Evolutionary conservation across 2,329 filamentous ascomycete genomes (phyloP).

Genomic region (Aureobasidium subglaciale): DNA sequence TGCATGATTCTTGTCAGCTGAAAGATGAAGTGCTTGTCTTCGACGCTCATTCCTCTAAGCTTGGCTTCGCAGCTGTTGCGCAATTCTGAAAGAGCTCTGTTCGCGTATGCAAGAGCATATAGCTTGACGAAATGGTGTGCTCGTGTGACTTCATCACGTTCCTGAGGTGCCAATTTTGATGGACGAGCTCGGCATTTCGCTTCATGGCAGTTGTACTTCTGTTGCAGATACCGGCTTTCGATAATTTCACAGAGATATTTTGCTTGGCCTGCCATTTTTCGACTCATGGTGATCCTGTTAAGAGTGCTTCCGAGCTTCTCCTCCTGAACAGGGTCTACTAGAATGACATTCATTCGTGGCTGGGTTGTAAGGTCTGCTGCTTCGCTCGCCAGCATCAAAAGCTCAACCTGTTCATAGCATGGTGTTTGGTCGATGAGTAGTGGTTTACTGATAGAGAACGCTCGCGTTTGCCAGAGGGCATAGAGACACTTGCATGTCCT

Average conservation of each 20-base stretch:
- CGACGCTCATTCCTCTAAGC: not conserved
- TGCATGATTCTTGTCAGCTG: slow-evolving; percentile 1
- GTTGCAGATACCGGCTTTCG: slow-evolving; percentile 1
- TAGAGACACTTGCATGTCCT: slow-evolving; percentile 1
- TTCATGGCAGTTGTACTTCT: slow-evolving; percentile 8
- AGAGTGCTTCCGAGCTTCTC: not conserved
- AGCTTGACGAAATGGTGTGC: slow-evolving; percentile 11
- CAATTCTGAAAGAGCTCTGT: not conserved
- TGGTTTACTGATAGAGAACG: not conserved
- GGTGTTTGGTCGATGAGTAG: not conserved
- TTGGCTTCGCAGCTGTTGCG: not conserved
- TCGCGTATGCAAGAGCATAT: not conserved
- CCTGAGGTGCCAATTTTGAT: not conserved
- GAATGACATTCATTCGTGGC: not conserved
- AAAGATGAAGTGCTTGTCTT: not conserved
- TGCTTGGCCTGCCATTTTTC: not conserved
- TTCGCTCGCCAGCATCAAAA: not conserved
- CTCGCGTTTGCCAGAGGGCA: not conserved
- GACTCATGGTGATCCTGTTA: not conserved
- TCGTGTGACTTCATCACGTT: not conserved
- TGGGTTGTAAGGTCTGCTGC: not conserved
- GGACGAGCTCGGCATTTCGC: slow-evolving; percentile 11
- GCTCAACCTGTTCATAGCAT: not conserved
- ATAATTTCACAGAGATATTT: slow-evolving; percentile 8
- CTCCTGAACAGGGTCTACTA: not conserved